Base-by-base conservation (phyloP, 2,329 filamentous ascomycete genomes). In the Dactylellina haptotyla region DNA sequence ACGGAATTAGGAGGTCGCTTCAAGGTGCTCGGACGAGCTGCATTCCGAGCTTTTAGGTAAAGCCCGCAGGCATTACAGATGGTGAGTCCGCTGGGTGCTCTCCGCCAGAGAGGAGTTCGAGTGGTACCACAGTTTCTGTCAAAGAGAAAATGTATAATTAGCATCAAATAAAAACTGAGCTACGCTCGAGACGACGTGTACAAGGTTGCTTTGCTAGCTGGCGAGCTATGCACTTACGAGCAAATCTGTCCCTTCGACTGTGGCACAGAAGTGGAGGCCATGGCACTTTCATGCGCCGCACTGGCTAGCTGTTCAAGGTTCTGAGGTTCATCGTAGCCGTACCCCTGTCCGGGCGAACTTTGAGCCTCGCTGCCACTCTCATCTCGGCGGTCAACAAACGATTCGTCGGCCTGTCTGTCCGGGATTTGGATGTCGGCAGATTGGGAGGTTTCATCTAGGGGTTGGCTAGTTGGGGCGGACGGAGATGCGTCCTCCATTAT, bases 51-150 rank as follows among this genome's bases (percentile, higher is more conserved):
- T 81, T 98, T 98, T 75, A 92, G 85, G 81, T 99, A 99, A 14
- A 99, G 85, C 43, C 95, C 95, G 79, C 95, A 99, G 4, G 95
- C 95, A 82, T 99, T 99, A 83, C 95, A 99, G 72, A 99, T 98
- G 26, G 93, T 97, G 62, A 92, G 90, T 28, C 95, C 95, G 78
- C 93, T 89, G 0, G 94, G 94, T 14, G 94, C 97, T 79, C 95
- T 88, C 80, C 95, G 88, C 95, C 95, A 99, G 37, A 99, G 83
- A 23, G 95, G 95, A 50, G 95, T 99, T 80, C 90, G 89, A 58
- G 93, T 97, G 14, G 95, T 98, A 67, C 90, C 90, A 80, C 95
- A 99, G 82, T 99, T 99, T 80, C 95, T 99, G 76, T 59, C 8
- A 23, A 9, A 32, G 9, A 18, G 25, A 16, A 32, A 25, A 2